Percentiles rank a stretch among this genome's conserved stretches.
Conservation (phyloP, 495 filamentous ascomycete species). For the Neohortaea acidophila region DNA sequence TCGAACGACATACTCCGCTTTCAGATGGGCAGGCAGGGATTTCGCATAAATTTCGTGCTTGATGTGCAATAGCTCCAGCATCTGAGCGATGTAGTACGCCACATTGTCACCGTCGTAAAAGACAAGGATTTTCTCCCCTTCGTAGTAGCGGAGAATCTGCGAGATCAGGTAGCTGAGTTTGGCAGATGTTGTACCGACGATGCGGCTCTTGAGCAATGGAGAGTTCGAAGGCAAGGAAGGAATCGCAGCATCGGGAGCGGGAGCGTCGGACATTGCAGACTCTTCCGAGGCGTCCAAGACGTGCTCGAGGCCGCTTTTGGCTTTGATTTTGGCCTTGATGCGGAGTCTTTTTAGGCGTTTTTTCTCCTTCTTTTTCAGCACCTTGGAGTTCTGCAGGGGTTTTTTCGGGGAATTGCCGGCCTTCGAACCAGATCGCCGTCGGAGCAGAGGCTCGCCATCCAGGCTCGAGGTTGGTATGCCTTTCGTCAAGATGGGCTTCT, state of each 20-base stretch:
- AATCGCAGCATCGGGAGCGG: too few species aligned
- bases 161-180: conserved; percentile 81
- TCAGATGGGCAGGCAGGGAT: conserved; percentile 41
- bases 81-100: conserved; percentile 54
- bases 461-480: conserved; percentile 25
- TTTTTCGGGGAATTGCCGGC: not conserved
- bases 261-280: not conserved
- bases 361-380: conserved; percentile 2
- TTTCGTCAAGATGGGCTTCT: conserved; percentile 19
- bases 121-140: conserved; percentile 70
- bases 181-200: conserved; percentile 68
- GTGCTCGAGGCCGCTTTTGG: not conserved
- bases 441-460: conserved; percentile 15
- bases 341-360: not conserved
- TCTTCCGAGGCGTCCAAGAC: not conserved
- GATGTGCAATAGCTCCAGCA: conserved; percentile 44
- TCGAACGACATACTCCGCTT: conserved; percentile 55
- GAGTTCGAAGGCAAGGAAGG: conserved; percentile 26
- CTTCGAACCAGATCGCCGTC: conserved; percentile 5
- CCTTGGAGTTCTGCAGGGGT: conserved; percentile 11
- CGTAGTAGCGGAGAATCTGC: conserved; percentile 47
- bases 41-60: conserved; percentile 56
- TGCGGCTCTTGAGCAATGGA: conserved; percentile 42
- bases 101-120: conserved; percentile 84
- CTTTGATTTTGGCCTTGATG: not conserved